A percentile compares a stretch with the other conserved stretches of the same genome.
These are phyloP conservation scores for Symmetrospora coprosmae DNA, from an alignment of 768 basidiomycete species.

Conservation along the genomic window DNA sequence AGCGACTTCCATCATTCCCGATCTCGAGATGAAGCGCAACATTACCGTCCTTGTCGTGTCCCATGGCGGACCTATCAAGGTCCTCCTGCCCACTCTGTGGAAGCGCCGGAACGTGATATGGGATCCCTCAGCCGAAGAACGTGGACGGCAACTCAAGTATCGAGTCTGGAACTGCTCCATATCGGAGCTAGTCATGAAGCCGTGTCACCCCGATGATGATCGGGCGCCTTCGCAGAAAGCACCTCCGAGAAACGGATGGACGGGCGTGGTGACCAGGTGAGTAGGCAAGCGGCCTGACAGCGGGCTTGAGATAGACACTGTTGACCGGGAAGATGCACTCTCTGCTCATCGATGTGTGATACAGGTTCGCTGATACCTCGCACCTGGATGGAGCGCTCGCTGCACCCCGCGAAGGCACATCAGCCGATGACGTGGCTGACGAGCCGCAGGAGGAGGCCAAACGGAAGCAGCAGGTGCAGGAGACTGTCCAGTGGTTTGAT, in stretches of 20 bases:
- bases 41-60: constrained; percentile 13
- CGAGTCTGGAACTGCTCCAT: constrained; percentile 15
- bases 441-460: too few species aligned
- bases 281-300: too few species aligned
- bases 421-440: too few species aligned
- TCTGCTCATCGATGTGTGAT: too few species aligned
- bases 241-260: constrained; percentile 3
- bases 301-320: too few species aligned
- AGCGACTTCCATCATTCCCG: not conserved
- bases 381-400: too few species aligned
- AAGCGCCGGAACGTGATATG: not conserved
- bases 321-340: too few species aligned
- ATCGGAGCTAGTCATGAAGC: constrained; percentile 1
- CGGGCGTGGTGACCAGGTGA: not conserved
- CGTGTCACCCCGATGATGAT: not conserved
- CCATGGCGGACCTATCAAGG: constrained; percentile 18
- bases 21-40: not conserved
- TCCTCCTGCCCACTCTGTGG: not conserved
- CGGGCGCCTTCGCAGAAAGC: too few species aligned
- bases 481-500: too few species aligned
- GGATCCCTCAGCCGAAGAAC: not conserved
- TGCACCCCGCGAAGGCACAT: too few species aligned
- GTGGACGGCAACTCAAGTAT: not conserved
- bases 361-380: too few species aligned
- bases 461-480: too few species aligned